Percentiles rank a stretch among this genome's conserved stretches.
These are phyloP conservation scores for Aspergillus baeticus DNA, from an alignment of 495 filamentous ascomycete species.

Conservation along the genomic window DNA sequence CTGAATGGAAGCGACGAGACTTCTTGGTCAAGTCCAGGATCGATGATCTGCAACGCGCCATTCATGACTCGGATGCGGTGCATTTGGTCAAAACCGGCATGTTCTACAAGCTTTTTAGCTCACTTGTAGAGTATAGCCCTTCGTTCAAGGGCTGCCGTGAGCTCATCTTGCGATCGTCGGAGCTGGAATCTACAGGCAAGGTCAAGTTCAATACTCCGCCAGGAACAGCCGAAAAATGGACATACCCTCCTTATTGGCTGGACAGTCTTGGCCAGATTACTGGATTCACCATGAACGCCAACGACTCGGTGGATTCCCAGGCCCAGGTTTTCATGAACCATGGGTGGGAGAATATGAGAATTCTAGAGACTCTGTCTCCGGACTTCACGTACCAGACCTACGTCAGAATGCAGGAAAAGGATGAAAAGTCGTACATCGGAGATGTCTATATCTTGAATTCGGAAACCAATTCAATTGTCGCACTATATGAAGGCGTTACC, in stretches of 20 bases:
- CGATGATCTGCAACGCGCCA: slow-evolving; percentile 22
- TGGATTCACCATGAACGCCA: slow-evolving; percentile 77
- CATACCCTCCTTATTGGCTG: slow-evolving; percentile 58
- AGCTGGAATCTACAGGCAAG: slow-evolving; percentile 68
- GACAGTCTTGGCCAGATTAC: slow-evolving; percentile 59
- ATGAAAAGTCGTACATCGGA: slow-evolving; percentile 41
- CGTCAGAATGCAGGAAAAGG: slow-evolving; percentile 57
- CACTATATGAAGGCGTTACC: slow-evolving; percentile 60
- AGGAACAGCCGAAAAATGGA: slow-evolving; percentile 53
- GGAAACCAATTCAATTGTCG: slow-evolving; percentile 51
- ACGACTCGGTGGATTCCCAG: slow-evolving; percentile 64
- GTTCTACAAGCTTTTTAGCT: slow-evolving; percentile 73
- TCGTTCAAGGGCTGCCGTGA: slow-evolving; percentile 73
- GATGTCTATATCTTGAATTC: slow-evolving; percentile 51
- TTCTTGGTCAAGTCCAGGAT: slow-evolving; percentile 57
- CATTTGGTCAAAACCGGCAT: slow-evolving; percentile 66
- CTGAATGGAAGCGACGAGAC: slow-evolving; percentile 53
- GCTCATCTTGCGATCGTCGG: slow-evolving; percentile 69
- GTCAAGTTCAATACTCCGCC: slow-evolving; percentile 65
- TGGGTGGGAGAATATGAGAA: slow-evolving; percentile 66
- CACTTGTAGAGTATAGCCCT: slow-evolving; percentile 66
- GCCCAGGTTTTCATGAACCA: slow-evolving; percentile 74
- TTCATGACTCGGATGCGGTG: slow-evolving; percentile 51
- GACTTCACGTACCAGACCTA: slow-evolving; percentile 67
- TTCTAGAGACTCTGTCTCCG: slow-evolving; percentile 57